Base-by-base conservation (phyloP, 768 basidiomycete species). In the Dioszegia aurantiaca region DNA sequence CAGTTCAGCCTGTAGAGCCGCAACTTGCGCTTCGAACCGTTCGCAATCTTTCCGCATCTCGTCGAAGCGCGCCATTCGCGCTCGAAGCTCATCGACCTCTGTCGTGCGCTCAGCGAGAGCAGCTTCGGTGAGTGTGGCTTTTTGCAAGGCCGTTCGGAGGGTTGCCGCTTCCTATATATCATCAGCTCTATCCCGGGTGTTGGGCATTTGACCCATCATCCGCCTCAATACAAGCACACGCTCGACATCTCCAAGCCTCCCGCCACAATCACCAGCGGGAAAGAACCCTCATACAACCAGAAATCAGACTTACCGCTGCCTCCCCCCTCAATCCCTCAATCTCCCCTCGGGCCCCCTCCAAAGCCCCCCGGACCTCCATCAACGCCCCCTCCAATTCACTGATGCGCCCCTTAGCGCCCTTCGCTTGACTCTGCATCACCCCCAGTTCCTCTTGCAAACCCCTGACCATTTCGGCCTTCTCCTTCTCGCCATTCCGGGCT, bases 371-470 rank as follows among this genome's bases (percentile, higher is more conserved):
- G 64, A 87, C 90, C 79, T 97, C 92, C 62, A 87, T 80, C 39
- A 98, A 79, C 2, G 94, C 94, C 66, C 87, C 88, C 73, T 94
- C 91, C 21, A 91, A 82, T 73, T 99, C 94, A 58, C 86, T 86
- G 0, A 90, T 81, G 27, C 90, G 82, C 28, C 77, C 74, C 58
- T 86, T 83, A 0, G 86, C 84, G 67, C 82, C 81, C 58, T 89
- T 86, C 10, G 85, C 81, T 60, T 88, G 83, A 61, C 82, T 83
- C 58, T 83, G 82, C 36, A 85, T 82, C 47, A 85, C 84, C 44
- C 71, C 80, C 26, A 92, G 69, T 69, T 98, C 93, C 67, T 83
- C 83, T 74, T 81, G 85, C 74, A 87, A 80, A 24, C 78, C 85
- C 59, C 88, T 88, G 60, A 86, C 87, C 59, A 88, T 85, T 70